Conservation (phyloP, 2,329 filamentous ascomycete genomes). For the Colletotrichum cereale region DNA sequence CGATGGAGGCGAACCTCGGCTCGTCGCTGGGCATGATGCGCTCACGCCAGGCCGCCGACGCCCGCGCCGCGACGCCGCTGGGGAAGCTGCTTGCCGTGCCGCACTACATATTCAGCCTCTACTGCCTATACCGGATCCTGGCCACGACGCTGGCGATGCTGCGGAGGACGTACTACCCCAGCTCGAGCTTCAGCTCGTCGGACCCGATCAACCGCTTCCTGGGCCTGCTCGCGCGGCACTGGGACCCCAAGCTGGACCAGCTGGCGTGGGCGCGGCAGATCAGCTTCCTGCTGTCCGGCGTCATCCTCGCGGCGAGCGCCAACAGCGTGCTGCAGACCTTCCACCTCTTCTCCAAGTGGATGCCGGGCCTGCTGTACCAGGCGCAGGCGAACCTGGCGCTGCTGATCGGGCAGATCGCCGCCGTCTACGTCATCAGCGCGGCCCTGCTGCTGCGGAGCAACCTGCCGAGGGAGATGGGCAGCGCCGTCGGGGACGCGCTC, state of each 20-base stretch:
- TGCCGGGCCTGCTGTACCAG: conserved; percentile 77
- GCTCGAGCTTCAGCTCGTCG: conserved; percentile 70
- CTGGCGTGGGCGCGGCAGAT: conserved; percentile 87
- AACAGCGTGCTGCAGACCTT: conserved; percentile 89
- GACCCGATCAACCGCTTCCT: conserved; percentile 89
- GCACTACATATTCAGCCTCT: conserved; percentile 79
- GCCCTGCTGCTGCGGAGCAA: conserved; percentile 83
- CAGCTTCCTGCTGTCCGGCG: conserved; percentile 84
- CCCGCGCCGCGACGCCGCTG: conserved; percentile 74
- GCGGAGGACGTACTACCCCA: conserved; percentile 66
- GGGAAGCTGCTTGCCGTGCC: conserved; percentile 74
- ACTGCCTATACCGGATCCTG: conserved; percentile 86
- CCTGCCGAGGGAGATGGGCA: conserved; percentile 81
- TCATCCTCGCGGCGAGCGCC: conserved; percentile 85
- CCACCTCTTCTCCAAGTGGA: conserved; percentile 81
- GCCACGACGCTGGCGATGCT: conserved; percentile 78
- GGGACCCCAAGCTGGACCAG: conserved; percentile 86
- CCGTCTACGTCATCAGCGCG: conserved; percentile 87
- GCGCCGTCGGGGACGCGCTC: conserved; percentile 81
- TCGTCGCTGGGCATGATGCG: conserved; percentile 74
- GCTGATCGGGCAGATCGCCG: conserved; percentile 82
- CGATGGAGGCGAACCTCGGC: conserved; percentile 80
- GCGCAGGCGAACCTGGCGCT: conserved; percentile 84
- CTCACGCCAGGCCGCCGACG: conserved; percentile 71
- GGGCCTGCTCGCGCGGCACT: conserved; percentile 83